Percentiles rank a stretch among this genome's conserved stretches.
Evolutionary conservation across 495 filamentous ascomycete species (phyloP).

Genomic region (Massariosphaeria phaeospora): DNA sequence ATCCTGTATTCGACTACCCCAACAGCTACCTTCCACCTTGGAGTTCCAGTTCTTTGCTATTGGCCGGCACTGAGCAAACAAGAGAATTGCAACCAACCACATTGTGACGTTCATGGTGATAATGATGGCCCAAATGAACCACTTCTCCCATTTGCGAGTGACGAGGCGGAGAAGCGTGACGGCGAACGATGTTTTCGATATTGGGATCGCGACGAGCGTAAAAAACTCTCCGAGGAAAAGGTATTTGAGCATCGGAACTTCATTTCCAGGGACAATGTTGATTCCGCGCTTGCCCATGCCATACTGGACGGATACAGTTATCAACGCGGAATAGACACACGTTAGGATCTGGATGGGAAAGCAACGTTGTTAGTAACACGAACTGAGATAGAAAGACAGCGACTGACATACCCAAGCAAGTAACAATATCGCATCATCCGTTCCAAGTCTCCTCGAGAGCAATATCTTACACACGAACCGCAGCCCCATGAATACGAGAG

Average conservation of each 20-base stretch:
- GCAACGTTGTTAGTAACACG: too few relatives aligned
- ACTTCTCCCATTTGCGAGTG: neutral
- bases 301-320: slow-evolving; percentile 9
- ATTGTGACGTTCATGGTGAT: slow-evolving; percentile 3
- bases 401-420: neutral
- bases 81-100: slow-evolving; percentile 1
- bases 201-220: neutral
- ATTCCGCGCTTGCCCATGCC: slow-evolving; percentile 6
- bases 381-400: too few relatives aligned
- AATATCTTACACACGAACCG: neutral
- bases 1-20: neutral
- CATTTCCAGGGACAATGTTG: neutral
- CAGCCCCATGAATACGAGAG: slow-evolving; percentile 2
- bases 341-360: neutral
- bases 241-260: neutral
- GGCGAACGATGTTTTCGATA: slow-evolving; percentile 7
- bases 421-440: slow-evolving; percentile 1
- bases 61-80: slow-evolving; percentile 9
- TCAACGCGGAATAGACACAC: neutral
- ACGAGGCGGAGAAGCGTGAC: slow-evolving; percentile 10
- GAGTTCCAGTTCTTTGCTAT: slow-evolving; percentile 8
- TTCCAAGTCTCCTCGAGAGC: neutral
- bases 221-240: slow-evolving; percentile 14
- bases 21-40: slow-evolving; percentile 5
- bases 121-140: slow-evolving; percentile 14